Evolutionary conservation across 257 asterid species (phyloP).

Genomic region (Hygrophila difformis): DNA sequence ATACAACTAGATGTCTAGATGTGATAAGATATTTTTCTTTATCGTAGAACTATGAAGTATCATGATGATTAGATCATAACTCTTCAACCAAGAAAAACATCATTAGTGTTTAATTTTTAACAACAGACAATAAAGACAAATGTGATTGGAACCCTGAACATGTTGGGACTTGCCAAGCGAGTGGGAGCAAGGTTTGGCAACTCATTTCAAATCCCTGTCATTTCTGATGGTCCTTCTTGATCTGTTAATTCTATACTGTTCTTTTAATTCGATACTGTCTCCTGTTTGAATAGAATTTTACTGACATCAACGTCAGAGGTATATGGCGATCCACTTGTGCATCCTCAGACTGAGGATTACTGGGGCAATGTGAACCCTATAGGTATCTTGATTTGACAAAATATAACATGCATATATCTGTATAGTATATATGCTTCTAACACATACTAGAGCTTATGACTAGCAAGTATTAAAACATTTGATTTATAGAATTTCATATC

Average conservation of each 20-base stretch:
- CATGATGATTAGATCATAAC: background rate
- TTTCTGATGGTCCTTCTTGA: background rate
- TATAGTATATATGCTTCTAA: no score
- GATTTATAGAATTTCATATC: no score
- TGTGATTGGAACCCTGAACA: conserved; percentile 90
- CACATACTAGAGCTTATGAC: no score
- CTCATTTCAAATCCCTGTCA: background rate
- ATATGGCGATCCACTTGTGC: conserved; percentile 90
- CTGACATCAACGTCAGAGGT: conserved; percentile 97
- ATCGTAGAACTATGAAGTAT: background rate
- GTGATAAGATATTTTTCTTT: no score
- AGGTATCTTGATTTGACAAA: conserved; percentile 32
- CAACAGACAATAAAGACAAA: conserved; percentile 90
- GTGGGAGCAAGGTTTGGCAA: conserved; percentile 86
- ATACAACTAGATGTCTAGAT: no score
- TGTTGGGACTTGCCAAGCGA: conserved; percentile 98
- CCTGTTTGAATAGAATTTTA: conserved; percentile 47
- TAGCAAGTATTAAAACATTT: no score
- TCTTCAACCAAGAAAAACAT: background rate
- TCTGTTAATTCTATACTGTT: background rate
- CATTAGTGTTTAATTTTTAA: conserved; percentile 4
- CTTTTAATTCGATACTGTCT: no score
- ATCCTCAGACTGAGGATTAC: conserved; percentile 93
- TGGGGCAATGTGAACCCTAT: conserved; percentile 99
- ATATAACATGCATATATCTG: no score